Evolutionary conservation across 1,284 basidiomycete species (phyloP).

Genomic region (Peniophora sp.): DNA sequence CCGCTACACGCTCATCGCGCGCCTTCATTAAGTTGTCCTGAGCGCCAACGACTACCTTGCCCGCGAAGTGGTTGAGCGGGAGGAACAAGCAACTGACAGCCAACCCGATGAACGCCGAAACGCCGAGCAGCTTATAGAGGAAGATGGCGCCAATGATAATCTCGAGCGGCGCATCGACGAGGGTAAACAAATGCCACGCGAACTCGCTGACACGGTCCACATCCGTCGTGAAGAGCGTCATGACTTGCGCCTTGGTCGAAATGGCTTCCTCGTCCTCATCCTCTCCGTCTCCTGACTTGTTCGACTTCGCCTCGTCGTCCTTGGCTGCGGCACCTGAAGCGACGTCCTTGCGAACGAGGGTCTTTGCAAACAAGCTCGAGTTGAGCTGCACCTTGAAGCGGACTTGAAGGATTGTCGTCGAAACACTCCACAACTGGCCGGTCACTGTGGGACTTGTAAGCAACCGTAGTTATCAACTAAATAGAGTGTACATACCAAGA

Average conservation of each 20-base stretch:
- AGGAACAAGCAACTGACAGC: slow-evolving; percentile 78
- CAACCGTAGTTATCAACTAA: not conserved
- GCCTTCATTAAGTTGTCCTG: slow-evolving; percentile 92
- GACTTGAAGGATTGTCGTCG: slow-evolving; percentile 66
- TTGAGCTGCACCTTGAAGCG: slow-evolving; percentile 79
- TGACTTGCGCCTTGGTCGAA: slow-evolving; percentile 85
- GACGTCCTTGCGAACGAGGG: slow-evolving; percentile 81
- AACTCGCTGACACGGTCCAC: slow-evolving; percentile 87
- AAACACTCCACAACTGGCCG: slow-evolving; percentile 62
- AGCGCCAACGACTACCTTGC: slow-evolving; percentile 74
- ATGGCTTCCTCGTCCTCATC: slow-evolving; percentile 70
- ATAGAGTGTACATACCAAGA: slow-evolving; percentile 36
- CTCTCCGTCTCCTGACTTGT: slow-evolving; percentile 13
- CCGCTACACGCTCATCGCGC: slow-evolving; percentile 78
- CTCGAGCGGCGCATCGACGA: slow-evolving; percentile 77
- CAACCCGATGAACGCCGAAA: slow-evolving; percentile 76
- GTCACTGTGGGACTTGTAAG: slow-evolving; percentile 19
- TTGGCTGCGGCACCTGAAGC: slow-evolving; percentile 48
- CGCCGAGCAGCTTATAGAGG: slow-evolving; percentile 75
- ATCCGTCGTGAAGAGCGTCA: slow-evolving; percentile 85
- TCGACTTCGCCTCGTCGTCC: slow-evolving; percentile 16
- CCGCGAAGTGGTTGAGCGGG: slow-evolving; percentile 83
- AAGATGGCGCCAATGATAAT: slow-evolving; percentile 76
- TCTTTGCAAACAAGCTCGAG: slow-evolving; percentile 82
- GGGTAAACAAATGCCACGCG: slow-evolving; percentile 64